Percentiles rank a stretch among this genome's conserved stretches.
Conservation (phyloP, 306 rosid genomes). For the Medicago ruthenica region DNA sequence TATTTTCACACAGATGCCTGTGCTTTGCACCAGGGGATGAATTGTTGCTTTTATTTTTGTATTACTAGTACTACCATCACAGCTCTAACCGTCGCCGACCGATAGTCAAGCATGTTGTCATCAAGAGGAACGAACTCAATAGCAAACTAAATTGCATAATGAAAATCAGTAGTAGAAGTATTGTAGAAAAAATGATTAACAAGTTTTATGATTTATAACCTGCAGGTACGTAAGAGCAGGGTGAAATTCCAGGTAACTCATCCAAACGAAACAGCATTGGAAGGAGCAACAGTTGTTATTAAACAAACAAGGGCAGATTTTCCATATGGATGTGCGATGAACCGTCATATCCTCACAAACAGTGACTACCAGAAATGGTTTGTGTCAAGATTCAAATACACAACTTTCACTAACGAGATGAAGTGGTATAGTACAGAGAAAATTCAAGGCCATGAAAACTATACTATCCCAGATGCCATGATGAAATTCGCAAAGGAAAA, state of each 20-base stretch:
- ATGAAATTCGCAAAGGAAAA: conserved; percentile 53
- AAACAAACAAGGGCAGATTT: conserved; percentile 54
- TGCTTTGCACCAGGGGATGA: not conserved
- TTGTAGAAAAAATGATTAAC: not conserved
- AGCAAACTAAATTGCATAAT: not conserved
- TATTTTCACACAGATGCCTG: not conserved
- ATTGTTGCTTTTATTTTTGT: not conserved
- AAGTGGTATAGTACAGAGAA: conserved; percentile 80
- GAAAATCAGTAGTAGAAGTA: not conserved
- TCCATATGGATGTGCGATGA: conserved; percentile 73
- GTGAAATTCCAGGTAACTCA: conserved; percentile 57
- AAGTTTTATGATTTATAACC: conserved; percentile 6
- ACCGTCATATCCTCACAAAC: conserved; percentile 59
- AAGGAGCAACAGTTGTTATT: conserved; percentile 49
- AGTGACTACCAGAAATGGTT: conserved; percentile 67
- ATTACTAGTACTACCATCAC: not conserved
- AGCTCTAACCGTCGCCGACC: not conserved
- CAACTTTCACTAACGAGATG: conserved; percentile 83
- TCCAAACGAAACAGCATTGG: conserved; percentile 49
- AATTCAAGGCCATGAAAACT: conserved; percentile 63
- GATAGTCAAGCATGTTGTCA: not conserved
- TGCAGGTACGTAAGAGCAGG: conserved; percentile 65
- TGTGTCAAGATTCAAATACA: conserved; percentile 58
- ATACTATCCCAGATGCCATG: conserved; percentile 74
- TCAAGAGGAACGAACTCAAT: not conserved